phyloP scores from a whole-genome alignment of 345 rosid species.

The Nephelium lappaceum region DNA sequence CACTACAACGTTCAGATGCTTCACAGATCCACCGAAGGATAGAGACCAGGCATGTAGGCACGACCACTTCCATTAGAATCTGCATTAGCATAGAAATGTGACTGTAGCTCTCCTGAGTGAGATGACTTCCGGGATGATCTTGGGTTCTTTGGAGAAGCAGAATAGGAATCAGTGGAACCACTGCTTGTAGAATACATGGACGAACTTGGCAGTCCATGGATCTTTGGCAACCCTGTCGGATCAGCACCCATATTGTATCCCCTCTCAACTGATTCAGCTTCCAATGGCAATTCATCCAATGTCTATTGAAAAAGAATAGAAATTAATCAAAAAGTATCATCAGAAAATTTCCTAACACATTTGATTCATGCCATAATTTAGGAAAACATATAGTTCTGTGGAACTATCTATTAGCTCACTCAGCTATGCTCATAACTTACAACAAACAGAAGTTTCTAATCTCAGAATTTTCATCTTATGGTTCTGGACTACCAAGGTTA shows the following conservation, averaged over 20 bases:
- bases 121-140: slow-evolving; percentile 66
- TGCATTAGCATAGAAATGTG: slow-evolving; percentile 52
- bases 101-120: slow-evolving; percentile 71
- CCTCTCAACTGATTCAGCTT: slow-evolving; percentile 85
- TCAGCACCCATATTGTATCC: slow-evolving; percentile 69
- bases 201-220: slow-evolving; percentile 73
- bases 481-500: not conserved
- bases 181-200: slow-evolving; percentile 53
- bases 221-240: slow-evolving; percentile 76
- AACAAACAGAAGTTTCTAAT: not conserved
- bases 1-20: slow-evolving; percentile 2
- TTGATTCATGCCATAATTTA: not conserved
- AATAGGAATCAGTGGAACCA: slow-evolving; percentile 51
- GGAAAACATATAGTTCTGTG: not conserved
- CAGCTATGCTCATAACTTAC: not conserved
- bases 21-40: slow-evolving; percentile 47
- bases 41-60: slow-evolving; percentile 46
- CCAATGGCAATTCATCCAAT: slow-evolving; percentile 91
- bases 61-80: slow-evolving; percentile 69
- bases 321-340: not conserved
- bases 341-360: not conserved
- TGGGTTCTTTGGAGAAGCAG: slow-evolving; percentile 58
- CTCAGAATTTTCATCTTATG: not conserved
- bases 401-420: not conserved
- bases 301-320: slow-evolving; percentile 46